These are phyloP conservation scores for Nidula microcarpa DNA, from an alignment of 768 basidiomycete species.

Conservation along the genomic window DNA sequence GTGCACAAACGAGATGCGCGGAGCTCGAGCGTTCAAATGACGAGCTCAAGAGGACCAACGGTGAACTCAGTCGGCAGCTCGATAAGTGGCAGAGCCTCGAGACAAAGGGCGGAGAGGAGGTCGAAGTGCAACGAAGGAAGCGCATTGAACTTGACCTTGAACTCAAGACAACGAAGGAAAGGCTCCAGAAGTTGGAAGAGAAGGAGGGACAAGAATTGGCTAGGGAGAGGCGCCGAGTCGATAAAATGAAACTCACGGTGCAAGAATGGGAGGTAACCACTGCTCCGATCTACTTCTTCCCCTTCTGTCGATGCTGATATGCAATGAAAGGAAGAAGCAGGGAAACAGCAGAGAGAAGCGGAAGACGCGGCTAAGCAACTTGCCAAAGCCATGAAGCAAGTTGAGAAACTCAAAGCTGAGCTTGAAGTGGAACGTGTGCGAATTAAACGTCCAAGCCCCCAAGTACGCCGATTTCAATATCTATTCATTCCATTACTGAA, in stretches of 20 bases:
- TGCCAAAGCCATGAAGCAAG: conserved; percentile 34
- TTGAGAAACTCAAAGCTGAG: conserved; percentile 41
- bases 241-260: conserved; percentile 36
- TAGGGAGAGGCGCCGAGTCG: conserved; percentile 38
- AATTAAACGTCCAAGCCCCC: neutral
- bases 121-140: conserved; percentile 50
- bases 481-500: no score
- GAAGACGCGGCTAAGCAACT: conserved; percentile 29
- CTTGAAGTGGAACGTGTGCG: conserved; percentile 34
- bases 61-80: conserved; percentile 59
- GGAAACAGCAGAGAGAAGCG: conserved; percentile 29
- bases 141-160: conserved; percentile 55
- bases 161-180: conserved; percentile 41
- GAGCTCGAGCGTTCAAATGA: conserved; percentile 56
- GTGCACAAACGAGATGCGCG: conserved; percentile 43
- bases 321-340: conserved; percentile 30
- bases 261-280: conserved; percentile 44
- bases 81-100: conserved; percentile 69
- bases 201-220: conserved; percentile 30
- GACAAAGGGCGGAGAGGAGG: conserved; percentile 56
- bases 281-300: conserved; percentile 1
- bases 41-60: conserved; percentile 53
- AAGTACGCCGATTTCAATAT: no score
- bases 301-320: conserved; percentile 1
- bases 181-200: conserved; percentile 29